These are phyloP conservation scores for Halenospora varia DNA, from an alignment of 495 filamentous ascomycete species.

Conservation along the genomic window DNA sequence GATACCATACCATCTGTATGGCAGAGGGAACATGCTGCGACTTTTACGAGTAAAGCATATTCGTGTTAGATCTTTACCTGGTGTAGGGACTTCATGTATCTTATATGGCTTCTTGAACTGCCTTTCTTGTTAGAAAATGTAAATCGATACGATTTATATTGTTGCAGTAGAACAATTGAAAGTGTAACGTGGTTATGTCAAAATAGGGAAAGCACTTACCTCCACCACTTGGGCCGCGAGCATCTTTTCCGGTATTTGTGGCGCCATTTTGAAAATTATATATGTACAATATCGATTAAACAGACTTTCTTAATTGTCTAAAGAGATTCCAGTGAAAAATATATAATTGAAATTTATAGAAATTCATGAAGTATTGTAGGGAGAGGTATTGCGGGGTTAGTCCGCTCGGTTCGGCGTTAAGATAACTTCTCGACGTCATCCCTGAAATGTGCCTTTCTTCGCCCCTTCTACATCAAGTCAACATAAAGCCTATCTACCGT, in stretches of 20 bases:
- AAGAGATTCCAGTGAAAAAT: no score
- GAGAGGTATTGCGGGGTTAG: background rate
- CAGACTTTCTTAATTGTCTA: no score
- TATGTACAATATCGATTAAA: background rate
- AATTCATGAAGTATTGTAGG: background rate
- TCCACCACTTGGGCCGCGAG: slow-evolving; percentile 16
- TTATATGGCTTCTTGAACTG: slow-evolving; percentile 49
- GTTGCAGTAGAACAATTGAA: background rate
- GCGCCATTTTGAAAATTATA: background rate
- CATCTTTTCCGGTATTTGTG: slow-evolving; percentile 10
- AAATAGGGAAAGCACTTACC: background rate
- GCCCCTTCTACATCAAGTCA: background rate
- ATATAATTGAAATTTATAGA: background rate
- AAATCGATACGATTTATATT: background rate
- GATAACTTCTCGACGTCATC: background rate
- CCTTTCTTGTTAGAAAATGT: background rate
- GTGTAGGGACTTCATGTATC: slow-evolving; percentile 43
- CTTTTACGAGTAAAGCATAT: slow-evolving; percentile 53
- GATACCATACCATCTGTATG: slow-evolving; percentile 55
- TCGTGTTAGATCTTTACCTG: slow-evolving; percentile 34
- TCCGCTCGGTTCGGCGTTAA: background rate
- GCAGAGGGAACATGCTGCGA: slow-evolving; percentile 55
- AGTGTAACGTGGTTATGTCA: background rate
- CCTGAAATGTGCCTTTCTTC: background rate
- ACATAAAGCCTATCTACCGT: no score